Evolutionary conservation across 2,329 filamentous ascomycete genomes (phyloP).

Genomic region (Erysiphe neolycopersici): DNA sequence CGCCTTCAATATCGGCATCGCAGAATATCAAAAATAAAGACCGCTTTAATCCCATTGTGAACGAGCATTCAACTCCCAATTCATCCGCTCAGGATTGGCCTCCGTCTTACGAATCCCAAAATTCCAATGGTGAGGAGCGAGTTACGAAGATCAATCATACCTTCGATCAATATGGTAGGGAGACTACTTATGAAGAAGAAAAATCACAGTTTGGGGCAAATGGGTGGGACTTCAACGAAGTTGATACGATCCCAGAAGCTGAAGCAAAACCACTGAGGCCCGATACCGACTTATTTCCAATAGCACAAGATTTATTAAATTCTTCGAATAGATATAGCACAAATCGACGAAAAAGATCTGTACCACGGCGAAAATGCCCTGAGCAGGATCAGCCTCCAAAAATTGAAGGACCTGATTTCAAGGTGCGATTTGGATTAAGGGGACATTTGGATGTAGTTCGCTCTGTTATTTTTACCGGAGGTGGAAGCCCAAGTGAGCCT

Average conservation of each 20-base stretch:
- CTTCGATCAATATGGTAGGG: conserved; percentile 29
- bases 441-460: conserved; percentile 87
- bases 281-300: conserved; percentile 72
- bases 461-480: conserved; percentile 87
- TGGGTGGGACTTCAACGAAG: conserved; percentile 83
- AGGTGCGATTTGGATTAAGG: conserved; percentile 70
- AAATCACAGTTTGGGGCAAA: conserved; percentile 32
- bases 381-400: conserved; percentile 34
- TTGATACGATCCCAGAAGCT: conserved; percentile 30
- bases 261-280: conserved; percentile 32
- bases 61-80: conserved; percentile 14
- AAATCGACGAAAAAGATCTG: conserved; percentile 58
- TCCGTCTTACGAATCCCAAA: background rate
- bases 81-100: background rate
- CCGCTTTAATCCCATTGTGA: conserved; percentile 14
- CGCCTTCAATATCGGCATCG: conserved; percentile 20
- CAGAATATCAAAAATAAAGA: too few species aligned
- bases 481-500: conserved; percentile 80
- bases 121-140: conserved; percentile 21
- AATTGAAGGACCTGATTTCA: conserved; percentile 53
- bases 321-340: conserved; percentile 47
- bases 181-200: conserved; percentile 19
- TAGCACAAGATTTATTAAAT: conserved; percentile 51
- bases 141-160: conserved; percentile 29
- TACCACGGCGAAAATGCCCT: conserved; percentile 40